These are phyloP conservation scores for Entomortierella lignicola DNA, from an alignment of 192 early-diverging fungal species.

Conservation along the genomic window DNA sequence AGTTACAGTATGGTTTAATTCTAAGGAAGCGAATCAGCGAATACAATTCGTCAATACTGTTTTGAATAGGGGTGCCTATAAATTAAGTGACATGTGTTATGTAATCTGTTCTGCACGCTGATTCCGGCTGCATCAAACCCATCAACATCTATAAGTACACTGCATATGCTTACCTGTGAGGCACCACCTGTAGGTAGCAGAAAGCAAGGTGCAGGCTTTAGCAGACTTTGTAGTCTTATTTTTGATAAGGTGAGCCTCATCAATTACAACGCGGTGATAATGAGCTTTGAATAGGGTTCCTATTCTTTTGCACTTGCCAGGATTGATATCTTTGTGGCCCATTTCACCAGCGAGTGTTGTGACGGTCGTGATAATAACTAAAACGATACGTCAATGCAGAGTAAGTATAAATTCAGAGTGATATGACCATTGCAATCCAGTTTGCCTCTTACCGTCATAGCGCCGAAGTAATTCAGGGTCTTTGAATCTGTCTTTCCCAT, in stretches of 20 bases:
- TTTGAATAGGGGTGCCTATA: constrained; percentile 66
- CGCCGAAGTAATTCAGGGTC: constrained; percentile 48
- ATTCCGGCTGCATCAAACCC: no score
- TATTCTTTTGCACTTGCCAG: constrained; percentile 7
- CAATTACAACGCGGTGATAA: constrained; percentile 58
- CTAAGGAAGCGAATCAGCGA: constrained; percentile 75
- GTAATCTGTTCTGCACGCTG: not conserved
- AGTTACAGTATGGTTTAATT: constrained; percentile 68
- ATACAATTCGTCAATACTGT: constrained; percentile 77
- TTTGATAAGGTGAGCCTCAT: constrained; percentile 78
- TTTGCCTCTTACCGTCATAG: constrained; percentile 58
- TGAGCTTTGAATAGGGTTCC: constrained; percentile 44
- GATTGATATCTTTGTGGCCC: constrained; percentile 1
- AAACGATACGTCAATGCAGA: not conserved
- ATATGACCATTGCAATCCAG: no score
- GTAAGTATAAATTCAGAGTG: not conserved
- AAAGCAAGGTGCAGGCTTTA: constrained; percentile 58
- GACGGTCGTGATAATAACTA: constrained; percentile 66
- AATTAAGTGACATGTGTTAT: not conserved
- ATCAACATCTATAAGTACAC: no score
- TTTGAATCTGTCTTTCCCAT: constrained; percentile 61
- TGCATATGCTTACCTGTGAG: constrained; percentile 63
- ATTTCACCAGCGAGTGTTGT: constrained; percentile 44
- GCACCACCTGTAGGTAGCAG: constrained; percentile 70
- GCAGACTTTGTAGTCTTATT: constrained; percentile 61